Percentiles rank a stretch among this genome's conserved stretches.
These are phyloP conservation scores for Fusarium poae DNA, from an alignment of 2,329 filamentous ascomycete species.

Conservation along the genomic window DNA sequence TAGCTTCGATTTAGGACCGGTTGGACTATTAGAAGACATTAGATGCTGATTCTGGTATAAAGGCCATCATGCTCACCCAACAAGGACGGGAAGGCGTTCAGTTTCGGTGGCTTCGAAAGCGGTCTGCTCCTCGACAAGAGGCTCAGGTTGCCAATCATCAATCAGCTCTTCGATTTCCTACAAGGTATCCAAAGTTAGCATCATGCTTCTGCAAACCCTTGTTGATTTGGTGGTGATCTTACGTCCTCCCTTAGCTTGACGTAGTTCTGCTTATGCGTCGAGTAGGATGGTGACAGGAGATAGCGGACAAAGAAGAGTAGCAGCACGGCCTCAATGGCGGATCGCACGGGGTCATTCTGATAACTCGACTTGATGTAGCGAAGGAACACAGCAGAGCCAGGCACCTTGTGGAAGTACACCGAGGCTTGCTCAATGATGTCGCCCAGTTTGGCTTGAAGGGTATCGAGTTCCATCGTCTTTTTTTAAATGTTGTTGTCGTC, in stretches of 20 bases:
- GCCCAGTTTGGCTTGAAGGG: slow-evolving; percentile 66
- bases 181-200: slow-evolving; percentile 44
- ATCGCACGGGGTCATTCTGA: slow-evolving; percentile 95
- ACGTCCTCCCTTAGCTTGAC: slow-evolving; percentile 87
- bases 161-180: slow-evolving; percentile 95
- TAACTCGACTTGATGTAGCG: slow-evolving; percentile 98
- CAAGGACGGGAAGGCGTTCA: slow-evolving; percentile 87
- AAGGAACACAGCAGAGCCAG: slow-evolving; percentile 92
- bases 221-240: slow-evolving; percentile 6
- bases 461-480: slow-evolving; percentile 71
- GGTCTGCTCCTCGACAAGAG: slow-evolving; percentile 81
- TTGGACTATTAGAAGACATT: slow-evolving; percentile 61
- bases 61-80: slow-evolving; percentile 71
- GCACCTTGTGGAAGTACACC: slow-evolving; percentile 86
- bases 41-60: slow-evolving; percentile 5
- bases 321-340: slow-evolving; percentile 90
- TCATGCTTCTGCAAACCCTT: background rate
- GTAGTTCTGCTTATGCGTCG: slow-evolving; percentile 88
- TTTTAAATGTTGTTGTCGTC: background rate
- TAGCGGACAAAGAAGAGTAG: slow-evolving; percentile 97
- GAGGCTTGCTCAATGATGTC: slow-evolving; percentile 66
- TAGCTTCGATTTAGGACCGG: slow-evolving; percentile 90
- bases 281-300: slow-evolving; percentile 90
- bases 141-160: slow-evolving; percentile 96
- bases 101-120: slow-evolving; percentile 82